Percentiles rank a stretch among this genome's conserved stretches.
Evolutionary conservation across 129 eudicot species (phyloP).

Genomic region (Flaveria linearis): DNA sequence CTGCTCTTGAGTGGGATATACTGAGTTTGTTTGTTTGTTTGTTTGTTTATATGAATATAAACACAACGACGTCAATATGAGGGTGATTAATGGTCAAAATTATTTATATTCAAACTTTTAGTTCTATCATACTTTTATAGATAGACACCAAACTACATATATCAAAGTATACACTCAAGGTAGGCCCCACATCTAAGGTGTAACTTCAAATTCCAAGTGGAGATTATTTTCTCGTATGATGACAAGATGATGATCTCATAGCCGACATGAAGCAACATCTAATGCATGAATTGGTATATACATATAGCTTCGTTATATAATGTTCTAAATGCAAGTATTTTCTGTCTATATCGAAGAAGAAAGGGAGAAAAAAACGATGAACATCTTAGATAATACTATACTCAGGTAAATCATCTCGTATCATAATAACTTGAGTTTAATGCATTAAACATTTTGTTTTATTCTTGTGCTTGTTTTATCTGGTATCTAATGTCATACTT

Average conservation of each 20-base stretch:
- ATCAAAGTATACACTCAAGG: neutral
- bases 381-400: neutral
- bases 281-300: neutral
- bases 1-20: no score
- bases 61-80: conserved; percentile 5
- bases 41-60: neutral
- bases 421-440: neutral
- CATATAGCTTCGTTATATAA: conserved; percentile 10
- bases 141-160: neutral
- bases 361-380: conserved; percentile 4
- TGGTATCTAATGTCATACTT: neutral
- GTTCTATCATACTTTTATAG: neutral
- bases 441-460: neutral
- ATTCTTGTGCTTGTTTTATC: neutral
- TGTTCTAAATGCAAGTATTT: neutral
- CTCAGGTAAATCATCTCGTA: conserved; percentile 8
- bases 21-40: no score
- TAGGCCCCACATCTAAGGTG: conserved; percentile 11
- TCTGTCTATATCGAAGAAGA: neutral
- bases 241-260: conserved; percentile 28
- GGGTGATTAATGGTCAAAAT: neutral
- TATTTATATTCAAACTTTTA: neutral
- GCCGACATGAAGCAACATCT: conserved; percentile 10
- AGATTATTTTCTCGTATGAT: conserved; percentile 10
- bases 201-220: conserved; percentile 9